A percentile compares a stretch with the other conserved stretches of the same genome.
Evolutionary conservation across 1,284 basidiomycete genomes (phyloP).

Genomic region (Porogramme epimiltina): DNA sequence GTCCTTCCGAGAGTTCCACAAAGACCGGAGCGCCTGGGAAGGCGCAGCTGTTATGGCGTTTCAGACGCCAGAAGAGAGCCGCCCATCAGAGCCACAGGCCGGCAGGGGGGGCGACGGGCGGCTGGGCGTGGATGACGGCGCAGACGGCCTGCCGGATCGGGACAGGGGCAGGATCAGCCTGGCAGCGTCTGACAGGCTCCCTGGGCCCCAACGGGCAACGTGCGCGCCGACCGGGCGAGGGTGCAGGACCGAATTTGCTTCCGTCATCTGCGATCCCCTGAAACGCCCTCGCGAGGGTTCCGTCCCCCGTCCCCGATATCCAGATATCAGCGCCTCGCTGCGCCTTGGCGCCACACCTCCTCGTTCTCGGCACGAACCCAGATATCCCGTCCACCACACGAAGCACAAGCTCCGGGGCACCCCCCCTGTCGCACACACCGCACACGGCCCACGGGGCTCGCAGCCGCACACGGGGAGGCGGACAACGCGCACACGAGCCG

Average conservation of each 20-base stretch:
- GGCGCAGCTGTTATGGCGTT: constrained; percentile 14
- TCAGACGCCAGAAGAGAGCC: constrained; percentile 18
- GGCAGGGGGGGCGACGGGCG: constrained; percentile 11
- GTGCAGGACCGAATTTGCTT: constrained; percentile 17
- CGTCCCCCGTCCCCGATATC: constrained; percentile 11
- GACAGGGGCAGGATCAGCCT: too few species aligned
- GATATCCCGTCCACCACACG: too few species aligned
- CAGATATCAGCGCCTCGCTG: constrained; percentile 9
- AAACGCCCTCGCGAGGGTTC: constrained; percentile 8
- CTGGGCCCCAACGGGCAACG: too few species aligned
- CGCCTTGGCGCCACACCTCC: too few species aligned
- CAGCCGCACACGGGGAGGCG: too few species aligned
- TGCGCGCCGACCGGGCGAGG: not conserved
- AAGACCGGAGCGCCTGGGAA: constrained; percentile 27
- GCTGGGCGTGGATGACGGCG: not conserved
- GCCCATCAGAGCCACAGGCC: constrained; percentile 23
- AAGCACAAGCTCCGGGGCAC: too few species aligned
- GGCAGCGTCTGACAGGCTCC: too few species aligned
- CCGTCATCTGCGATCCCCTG: constrained; percentile 20
- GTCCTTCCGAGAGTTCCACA: constrained; percentile 12
- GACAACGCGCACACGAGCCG: too few species aligned
- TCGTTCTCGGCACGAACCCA: too few species aligned
- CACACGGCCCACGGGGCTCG: too few species aligned
- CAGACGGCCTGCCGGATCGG: too few species aligned
- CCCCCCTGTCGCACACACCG: too few species aligned